These are phyloP conservation scores for Serendipita sp. DNA, from an alignment of 768 basidiomycete species.

Conservation along the genomic window DNA sequence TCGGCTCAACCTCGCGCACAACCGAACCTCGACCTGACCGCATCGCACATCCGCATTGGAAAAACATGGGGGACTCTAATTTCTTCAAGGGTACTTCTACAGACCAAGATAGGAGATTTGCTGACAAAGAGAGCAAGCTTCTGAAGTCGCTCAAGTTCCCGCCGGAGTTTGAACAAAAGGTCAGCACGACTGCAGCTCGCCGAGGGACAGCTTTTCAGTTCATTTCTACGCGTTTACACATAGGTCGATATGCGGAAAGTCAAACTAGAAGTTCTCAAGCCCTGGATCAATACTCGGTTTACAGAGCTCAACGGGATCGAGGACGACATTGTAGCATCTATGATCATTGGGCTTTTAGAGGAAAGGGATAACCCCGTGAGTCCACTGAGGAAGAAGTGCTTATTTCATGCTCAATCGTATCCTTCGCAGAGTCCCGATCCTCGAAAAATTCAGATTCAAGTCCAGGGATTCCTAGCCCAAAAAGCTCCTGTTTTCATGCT, in stretches of 20 bases:
- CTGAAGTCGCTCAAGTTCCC: constrained; percentile 87
- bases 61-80: not conserved
- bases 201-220: not conserved
- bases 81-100: constrained; percentile 70
- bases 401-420: not conserved
- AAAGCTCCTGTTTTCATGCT: constrained; percentile 79
- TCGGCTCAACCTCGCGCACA: not conserved
- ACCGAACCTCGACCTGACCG: not conserved
- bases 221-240: not conserved
- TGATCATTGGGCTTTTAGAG: constrained; percentile 87
- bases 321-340: constrained; percentile 93
- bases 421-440: constrained; percentile 64
- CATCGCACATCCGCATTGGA: not conserved
- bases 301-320: constrained; percentile 83
- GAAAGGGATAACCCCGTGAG: constrained; percentile 69
- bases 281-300: constrained; percentile 91
- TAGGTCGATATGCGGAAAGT: constrained; percentile 94
- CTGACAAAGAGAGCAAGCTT: constrained; percentile 84
- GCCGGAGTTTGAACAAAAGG: constrained; percentile 75
- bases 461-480: constrained; percentile 83
- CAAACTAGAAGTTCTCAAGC: constrained; percentile 76
- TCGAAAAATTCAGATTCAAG: constrained; percentile 85
- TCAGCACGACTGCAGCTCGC: constrained; percentile 13
- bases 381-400: not conserved
- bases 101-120: constrained; percentile 83